Conservation (phyloP, 352 stramenopile genomes). For the Aphanomyces euteiches region DNA sequence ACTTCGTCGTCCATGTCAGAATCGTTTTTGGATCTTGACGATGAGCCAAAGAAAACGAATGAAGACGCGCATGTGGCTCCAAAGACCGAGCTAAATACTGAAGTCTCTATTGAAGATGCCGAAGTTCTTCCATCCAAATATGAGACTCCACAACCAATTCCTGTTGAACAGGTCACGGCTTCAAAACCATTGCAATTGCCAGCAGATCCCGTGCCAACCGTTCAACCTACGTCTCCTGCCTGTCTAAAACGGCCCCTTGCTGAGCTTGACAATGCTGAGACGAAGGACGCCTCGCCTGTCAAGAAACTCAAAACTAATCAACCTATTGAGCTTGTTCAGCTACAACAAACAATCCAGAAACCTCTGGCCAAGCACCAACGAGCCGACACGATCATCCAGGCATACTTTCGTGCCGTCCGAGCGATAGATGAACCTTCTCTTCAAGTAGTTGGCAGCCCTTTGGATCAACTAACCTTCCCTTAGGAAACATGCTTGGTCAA, state of each 20-base stretch:
- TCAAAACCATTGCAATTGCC: neutral
- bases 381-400: neutral
- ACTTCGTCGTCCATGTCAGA: too few species aligned
- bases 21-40: too few species aligned
- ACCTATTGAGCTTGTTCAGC: neutral
- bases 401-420: neutral
- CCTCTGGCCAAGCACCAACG: conserved; percentile 3
- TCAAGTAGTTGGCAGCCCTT: neutral
- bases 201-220: neutral
- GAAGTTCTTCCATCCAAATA: neutral
- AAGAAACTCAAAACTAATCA: too few species aligned
- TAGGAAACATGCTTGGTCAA: neutral
- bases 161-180: neutral
- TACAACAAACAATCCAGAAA: conserved; percentile 1
- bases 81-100: neutral
- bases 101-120: neutral
- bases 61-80: neutral
- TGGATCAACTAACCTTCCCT: neutral
- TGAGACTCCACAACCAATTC: too few species aligned
- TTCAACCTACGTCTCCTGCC: neutral
- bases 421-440: neutral
- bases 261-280: too few species aligned
- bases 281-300: too few species aligned
- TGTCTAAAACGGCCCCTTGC: too few species aligned
- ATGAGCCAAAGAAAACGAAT: too few species aligned